phyloP scores from a whole-genome alignment of 805 yeast species.

The Priceomyces carsonii region DNA sequence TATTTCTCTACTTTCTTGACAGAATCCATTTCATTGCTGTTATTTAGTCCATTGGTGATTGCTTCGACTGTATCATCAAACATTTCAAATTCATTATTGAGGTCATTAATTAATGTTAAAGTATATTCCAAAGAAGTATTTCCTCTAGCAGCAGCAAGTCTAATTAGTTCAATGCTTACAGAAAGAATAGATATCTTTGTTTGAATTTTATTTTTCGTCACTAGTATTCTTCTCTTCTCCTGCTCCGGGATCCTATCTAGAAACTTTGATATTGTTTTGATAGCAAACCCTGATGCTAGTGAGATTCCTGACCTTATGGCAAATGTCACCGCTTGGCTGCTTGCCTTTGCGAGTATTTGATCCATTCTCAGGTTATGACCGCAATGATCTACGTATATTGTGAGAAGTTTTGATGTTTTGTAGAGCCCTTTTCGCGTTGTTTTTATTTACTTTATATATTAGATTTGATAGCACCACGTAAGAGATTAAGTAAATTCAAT shows the following conservation, averaged over 20 bases:
- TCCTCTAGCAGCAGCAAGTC: conserved; percentile 61
- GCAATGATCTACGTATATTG: neutral
- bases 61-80: conserved; percentile 52
- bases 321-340: conserved; percentile 76
- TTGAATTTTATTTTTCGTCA: conserved; percentile 46
- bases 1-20: conserved; percentile 48
- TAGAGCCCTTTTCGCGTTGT: conserved; percentile 4
- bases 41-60: conserved; percentile 32
- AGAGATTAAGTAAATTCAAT: conserved; percentile 8
- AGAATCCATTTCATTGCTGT: conserved; percentile 34
- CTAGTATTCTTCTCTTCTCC: conserved; percentile 47
- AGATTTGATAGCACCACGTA: too few relatives aligned
- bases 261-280: conserved; percentile 59
- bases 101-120: conserved; percentile 50
- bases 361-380: conserved; percentile 30
- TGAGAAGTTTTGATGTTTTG: neutral
- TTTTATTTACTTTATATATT: too few relatives aligned
- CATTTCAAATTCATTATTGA: conserved; percentile 57
- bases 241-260: conserved; percentile 55
- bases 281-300: conserved; percentile 71
- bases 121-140: conserved; percentile 59
- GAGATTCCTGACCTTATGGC: conserved; percentile 78
- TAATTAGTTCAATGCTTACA: conserved; percentile 67
- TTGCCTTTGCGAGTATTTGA: conserved; percentile 53
- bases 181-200: conserved; percentile 61